These are phyloP conservation scores for Apiotrichum veenhuisii DNA, from an alignment of 1,284 basidiomycete species.

Conservation along the genomic window DNA sequence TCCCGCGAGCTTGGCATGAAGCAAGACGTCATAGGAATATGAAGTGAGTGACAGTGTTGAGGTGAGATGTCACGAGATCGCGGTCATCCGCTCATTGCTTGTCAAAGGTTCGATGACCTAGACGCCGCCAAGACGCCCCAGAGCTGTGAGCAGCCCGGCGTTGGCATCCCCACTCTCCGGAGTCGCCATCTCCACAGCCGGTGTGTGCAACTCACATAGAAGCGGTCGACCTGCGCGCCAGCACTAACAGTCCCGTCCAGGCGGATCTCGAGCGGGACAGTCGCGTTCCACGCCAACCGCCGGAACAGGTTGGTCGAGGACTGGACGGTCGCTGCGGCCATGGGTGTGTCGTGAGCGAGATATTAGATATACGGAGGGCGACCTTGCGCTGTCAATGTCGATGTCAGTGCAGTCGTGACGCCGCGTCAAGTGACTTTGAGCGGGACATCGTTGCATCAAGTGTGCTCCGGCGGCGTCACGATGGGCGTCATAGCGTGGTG, in stretches of 20 bases:
- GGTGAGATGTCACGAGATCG: no score
- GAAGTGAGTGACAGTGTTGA: no score
- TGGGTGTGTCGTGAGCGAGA: neutral
- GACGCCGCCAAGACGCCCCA: no score
- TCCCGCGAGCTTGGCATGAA: neutral
- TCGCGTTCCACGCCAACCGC: conserved; percentile 45
- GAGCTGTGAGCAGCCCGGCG: no score
- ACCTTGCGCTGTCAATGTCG: neutral
- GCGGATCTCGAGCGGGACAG: conserved; percentile 38
- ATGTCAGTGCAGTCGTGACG: neutral
- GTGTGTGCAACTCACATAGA: conserved; percentile 40
- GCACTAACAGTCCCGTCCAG: conserved; percentile 35
- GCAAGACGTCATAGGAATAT: no score
- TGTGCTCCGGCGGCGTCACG: no score
- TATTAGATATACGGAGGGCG: neutral
- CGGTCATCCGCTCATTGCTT: no score
- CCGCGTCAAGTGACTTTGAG: neutral
- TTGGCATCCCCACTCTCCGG: no score
- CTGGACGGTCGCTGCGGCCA: conserved; percentile 20
- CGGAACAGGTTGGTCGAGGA: conserved; percentile 45
- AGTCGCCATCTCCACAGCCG: no score
- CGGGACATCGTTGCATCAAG: no score
- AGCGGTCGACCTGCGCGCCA: conserved; percentile 33
- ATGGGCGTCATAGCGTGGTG: no score
- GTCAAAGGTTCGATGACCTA: no score